These are phyloP conservation scores for Aureobasidium leucospermi DNA, from an alignment of 2,329 filamentous ascomycete genomes.

Conservation along the genomic window DNA sequence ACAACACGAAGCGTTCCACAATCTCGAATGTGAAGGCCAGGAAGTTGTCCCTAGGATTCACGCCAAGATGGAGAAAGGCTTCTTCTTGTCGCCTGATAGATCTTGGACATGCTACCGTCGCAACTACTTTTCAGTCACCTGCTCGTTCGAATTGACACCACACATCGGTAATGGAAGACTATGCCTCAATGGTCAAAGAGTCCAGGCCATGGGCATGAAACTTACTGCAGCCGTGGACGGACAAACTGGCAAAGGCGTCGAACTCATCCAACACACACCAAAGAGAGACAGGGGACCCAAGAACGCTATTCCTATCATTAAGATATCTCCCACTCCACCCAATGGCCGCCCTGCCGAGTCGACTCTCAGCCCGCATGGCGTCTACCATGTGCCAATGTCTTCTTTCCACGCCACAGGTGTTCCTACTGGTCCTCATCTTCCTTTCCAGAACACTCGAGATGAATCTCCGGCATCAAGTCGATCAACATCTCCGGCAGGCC, in stretches of 20 bases:
- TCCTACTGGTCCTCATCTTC: slow-evolving; percentile 34
- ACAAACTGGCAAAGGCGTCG: slow-evolving; percentile 66
- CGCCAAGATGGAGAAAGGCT: slow-evolving; percentile 81
- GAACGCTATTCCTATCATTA: slow-evolving; percentile 61
- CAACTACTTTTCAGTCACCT: slow-evolving; percentile 84
- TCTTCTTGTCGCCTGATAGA: slow-evolving; percentile 63
- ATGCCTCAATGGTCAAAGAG: slow-evolving; percentile 51
- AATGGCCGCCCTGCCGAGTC: slow-evolving; percentile 33
- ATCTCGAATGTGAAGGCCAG: slow-evolving; percentile 54
- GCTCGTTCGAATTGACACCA: slow-evolving; percentile 66
- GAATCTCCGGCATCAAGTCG: slow-evolving; percentile 16
- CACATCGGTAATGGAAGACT: slow-evolving; percentile 49
- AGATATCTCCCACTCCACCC: slow-evolving; percentile 58
- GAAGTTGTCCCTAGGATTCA: slow-evolving; percentile 65
- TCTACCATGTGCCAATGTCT: slow-evolving; percentile 28
- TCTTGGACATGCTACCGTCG: slow-evolving; percentile 91
- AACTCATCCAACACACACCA: slow-evolving; percentile 83
- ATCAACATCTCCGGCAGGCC: not conserved
- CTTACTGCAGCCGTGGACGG: slow-evolving; percentile 79
- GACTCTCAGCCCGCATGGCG: slow-evolving; percentile 31
- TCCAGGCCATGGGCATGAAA: slow-evolving; percentile 72
- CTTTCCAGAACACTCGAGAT: slow-evolving; percentile 29
- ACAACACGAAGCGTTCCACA: slow-evolving; percentile 45
- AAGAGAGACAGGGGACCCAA: slow-evolving; percentile 86
- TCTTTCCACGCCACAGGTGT: slow-evolving; percentile 31